phyloP scores from a whole-genome alignment of 768 basidiomycete genomes.

The Lanmaoa rubissima region DNA sequence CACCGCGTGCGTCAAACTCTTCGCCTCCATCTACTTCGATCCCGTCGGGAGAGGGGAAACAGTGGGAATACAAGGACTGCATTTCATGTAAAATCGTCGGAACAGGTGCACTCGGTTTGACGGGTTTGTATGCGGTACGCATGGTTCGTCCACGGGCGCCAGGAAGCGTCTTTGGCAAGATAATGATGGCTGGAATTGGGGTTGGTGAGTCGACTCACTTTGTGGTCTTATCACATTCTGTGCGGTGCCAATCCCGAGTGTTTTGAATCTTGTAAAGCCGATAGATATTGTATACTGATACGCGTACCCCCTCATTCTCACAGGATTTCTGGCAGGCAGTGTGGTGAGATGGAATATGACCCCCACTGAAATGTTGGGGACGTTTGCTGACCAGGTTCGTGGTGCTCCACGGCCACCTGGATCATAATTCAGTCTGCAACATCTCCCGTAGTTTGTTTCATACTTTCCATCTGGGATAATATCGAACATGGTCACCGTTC shows the following conservation, averaged over 20 bases:
- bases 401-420: not conserved
- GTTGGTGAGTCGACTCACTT: conserved; percentile 43
- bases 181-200: conserved; percentile 60
- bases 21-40: not conserved
- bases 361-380: conserved; percentile 23
- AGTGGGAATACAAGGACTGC: conserved; percentile 47
- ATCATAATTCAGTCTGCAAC: conserved; percentile 1
- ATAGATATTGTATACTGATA: conserved; percentile 7
- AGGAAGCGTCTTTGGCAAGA: conserved; percentile 59
- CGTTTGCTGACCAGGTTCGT: conserved; percentile 11
- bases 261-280: not conserved
- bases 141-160: conserved; percentile 62
- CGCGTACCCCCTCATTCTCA: not conserved
- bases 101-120: conserved; percentile 56
- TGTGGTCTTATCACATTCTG: not conserved
- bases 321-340: conserved; percentile 32
- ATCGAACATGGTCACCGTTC: not conserved
- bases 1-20: conserved; percentile 13
- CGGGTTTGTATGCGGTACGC: conserved; percentile 67
- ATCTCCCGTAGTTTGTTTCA: conserved; percentile 1
- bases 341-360: conserved; percentile 32
- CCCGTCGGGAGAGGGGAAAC: conserved; percentile 6
- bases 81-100: conserved; percentile 71
- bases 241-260: not conserved
- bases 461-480: not conserved